A percentile compares a stretch with the other conserved stretches of the same genome.
These are phyloP conservation scores for Clavispora asparagi DNA, from an alignment of 805 yeast species.

Conservation along the genomic window DNA sequence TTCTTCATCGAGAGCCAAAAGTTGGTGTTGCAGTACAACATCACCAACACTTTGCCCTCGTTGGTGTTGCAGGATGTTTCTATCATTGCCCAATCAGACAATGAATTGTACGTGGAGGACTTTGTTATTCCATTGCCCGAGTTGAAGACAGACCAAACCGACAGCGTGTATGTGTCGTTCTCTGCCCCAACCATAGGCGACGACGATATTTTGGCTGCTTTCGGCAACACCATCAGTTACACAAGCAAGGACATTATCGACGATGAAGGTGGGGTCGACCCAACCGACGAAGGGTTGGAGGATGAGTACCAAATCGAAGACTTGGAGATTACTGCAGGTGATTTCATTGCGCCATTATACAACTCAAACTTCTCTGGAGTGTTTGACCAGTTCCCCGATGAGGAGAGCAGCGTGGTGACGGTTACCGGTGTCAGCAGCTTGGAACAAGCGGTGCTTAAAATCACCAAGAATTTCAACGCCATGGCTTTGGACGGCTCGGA, in stretches of 20 bases:
- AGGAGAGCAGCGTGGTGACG: conserved; percentile 65
- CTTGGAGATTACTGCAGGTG: conserved; percentile 70
- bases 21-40: conserved; percentile 74
- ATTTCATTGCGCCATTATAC: conserved; percentile 72
- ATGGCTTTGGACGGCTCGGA: conserved; percentile 72
- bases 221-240: conserved; percentile 67
- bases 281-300: conserved; percentile 75
- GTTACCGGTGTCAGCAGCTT: conserved; percentile 40
- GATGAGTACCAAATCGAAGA: conserved; percentile 93
- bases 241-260: conserved; percentile 77
- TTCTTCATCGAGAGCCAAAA: conserved; percentile 62
- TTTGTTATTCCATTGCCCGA: conserved; percentile 69
- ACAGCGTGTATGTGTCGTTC: conserved; percentile 75
- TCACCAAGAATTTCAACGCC: conserved; percentile 45
- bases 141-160: conserved; percentile 65
- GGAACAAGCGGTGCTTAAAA: conserved; percentile 43
- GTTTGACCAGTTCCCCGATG: conserved; percentile 64
- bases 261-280: conserved; percentile 58
- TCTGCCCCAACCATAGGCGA: conserved; percentile 49
- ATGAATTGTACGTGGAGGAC: conserved; percentile 56
- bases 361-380: conserved; percentile 68
- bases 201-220: conserved; percentile 34
- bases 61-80: conserved; percentile 72
- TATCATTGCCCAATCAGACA: conserved; percentile 62
- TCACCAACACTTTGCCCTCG: conserved; percentile 79